Evolutionary conservation across 306 rosid species (phyloP).

Genomic region (Corylus heterophylla): DNA sequence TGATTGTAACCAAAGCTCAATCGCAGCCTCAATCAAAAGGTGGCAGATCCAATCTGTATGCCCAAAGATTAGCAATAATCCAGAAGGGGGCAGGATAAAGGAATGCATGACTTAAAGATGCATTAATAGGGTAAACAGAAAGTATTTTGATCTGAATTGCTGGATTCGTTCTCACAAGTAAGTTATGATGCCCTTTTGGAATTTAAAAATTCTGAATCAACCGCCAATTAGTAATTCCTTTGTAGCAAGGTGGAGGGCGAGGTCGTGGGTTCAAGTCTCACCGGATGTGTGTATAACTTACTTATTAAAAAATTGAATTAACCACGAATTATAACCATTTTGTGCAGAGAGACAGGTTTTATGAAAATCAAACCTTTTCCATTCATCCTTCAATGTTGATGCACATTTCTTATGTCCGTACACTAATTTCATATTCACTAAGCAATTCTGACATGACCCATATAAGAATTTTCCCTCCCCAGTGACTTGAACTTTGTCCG

Average conservation of each 20-base stretch:
- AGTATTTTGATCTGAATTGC: background rate
- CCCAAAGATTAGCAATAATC: background rate
- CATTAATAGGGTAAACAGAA: background rate
- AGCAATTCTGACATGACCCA: background rate
- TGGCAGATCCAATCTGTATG: background rate
- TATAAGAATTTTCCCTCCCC: background rate
- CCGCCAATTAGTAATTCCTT: too few species aligned
- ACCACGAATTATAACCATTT: background rate
- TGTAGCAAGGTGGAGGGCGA: too few species aligned
- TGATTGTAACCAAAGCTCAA: background rate
- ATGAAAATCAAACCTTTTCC: background rate
- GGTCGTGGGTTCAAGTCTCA: too few species aligned
- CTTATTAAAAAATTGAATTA: too few species aligned
- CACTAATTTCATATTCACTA: background rate
- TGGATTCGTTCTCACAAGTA: background rate
- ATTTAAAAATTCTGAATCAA: too few species aligned
- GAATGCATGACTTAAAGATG: background rate
- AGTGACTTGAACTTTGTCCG: background rate
- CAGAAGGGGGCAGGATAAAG: background rate
- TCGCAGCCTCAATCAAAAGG: background rate
- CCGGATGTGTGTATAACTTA: too few species aligned
- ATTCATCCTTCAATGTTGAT: background rate
- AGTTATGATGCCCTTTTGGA: too few species aligned
- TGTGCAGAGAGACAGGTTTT: background rate
- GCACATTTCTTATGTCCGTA: background rate